Evolutionary conservation across 2,329 filamentous ascomycete genomes (phyloP), one percentile per base, ranked within the genome.

Genomic region (Neospermospora avenae): DNA sequence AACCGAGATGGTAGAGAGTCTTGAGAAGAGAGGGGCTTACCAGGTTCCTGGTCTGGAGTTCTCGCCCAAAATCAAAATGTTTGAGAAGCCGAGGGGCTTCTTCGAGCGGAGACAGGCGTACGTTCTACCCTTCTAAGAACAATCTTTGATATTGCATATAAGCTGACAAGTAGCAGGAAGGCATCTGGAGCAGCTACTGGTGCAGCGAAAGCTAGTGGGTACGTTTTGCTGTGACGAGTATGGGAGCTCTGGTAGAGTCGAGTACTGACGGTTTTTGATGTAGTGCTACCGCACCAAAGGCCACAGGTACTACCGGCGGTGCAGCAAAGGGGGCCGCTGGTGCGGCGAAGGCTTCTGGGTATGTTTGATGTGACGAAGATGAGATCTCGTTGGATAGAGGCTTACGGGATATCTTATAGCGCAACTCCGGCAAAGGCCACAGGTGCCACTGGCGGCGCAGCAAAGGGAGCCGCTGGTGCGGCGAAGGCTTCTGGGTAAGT

Each of bases 21-120:
- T 62, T 3, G 60, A 62, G 52, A 37, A 42, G 49, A 55, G 60
- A 56, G 51, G 55, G 22, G 45, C 54, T 22, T 51, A 51, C 34
- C 42, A 37, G 48, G 28, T 42, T 10, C 42, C 42, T 24, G 46
- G 46, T 20, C 24, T 34, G 28, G 41, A 39, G 14, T 49, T 59
- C n/a, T 24, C 35, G 10, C 53, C 22, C 7, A 58, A 58, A 25
- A 49, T 51, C 14, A 49, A 48, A 5, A 60, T 28, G 20, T 46
- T 49, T 18, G 46, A 61, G 44, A 39, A 51, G 14, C 51, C 31
- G 31, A 46, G 37, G 44, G 59, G 52, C 3, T 61, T 58, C 51
- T 18, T 46, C 8, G 37, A 58, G 34, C 34, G 44, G 22, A 51
- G 59, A 31, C 42, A 60, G 34, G 55, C 55, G 45, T 49, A 51